phyloP scores from a whole-genome alignment of 2,329 filamentous ascomycete species.

The Epichloe gansuensis region DNA sequence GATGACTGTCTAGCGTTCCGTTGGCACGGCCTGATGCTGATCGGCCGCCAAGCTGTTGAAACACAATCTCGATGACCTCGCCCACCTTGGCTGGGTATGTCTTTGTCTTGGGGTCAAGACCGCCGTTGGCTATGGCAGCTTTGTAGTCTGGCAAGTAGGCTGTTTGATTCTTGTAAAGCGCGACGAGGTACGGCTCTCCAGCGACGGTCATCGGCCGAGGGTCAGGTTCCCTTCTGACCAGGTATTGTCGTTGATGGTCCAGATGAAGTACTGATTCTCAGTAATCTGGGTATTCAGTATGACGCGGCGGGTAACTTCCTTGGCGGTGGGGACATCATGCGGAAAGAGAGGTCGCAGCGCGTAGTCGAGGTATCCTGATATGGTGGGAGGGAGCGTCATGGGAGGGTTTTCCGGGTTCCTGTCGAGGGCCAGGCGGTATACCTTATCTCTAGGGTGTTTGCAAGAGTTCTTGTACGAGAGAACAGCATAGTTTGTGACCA shows the following conservation, averaged over 20 bases:
- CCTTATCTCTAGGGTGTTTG: neutral
- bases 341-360: neutral
- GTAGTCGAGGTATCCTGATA: slow-evolving; percentile 1
- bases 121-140: slow-evolving; percentile 34
- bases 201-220: neutral
- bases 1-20: slow-evolving; percentile 8
- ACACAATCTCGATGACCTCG: slow-evolving; percentile 43
- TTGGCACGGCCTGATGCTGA: slow-evolving; percentile 16
- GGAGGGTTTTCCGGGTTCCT: neutral
- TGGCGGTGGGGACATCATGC: neutral
- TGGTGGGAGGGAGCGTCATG: slow-evolving; percentile 1
- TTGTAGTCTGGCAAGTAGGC: slow-evolving; percentile 34
- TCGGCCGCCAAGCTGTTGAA: slow-evolving; percentile 25
- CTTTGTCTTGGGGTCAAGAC: slow-evolving; percentile 39
- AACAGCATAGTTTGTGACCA: slow-evolving; percentile 35
- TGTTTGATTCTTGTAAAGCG: slow-evolving; percentile 6
- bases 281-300: neutral
- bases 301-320: neutral
- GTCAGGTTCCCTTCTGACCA: slow-evolving; percentile 27
- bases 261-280: neutral
- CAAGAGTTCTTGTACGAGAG: slow-evolving; percentile 27
- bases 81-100: slow-evolving; percentile 42
- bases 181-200: slow-evolving; percentile 8
- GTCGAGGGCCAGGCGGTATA: slow-evolving; percentile 1
- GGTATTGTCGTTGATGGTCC: slow-evolving; percentile 22